These are phyloP conservation scores for Achaetomiella virescens DNA, from an alignment of 495 filamentous ascomycete genomes.

Conservation along the genomic window DNA sequence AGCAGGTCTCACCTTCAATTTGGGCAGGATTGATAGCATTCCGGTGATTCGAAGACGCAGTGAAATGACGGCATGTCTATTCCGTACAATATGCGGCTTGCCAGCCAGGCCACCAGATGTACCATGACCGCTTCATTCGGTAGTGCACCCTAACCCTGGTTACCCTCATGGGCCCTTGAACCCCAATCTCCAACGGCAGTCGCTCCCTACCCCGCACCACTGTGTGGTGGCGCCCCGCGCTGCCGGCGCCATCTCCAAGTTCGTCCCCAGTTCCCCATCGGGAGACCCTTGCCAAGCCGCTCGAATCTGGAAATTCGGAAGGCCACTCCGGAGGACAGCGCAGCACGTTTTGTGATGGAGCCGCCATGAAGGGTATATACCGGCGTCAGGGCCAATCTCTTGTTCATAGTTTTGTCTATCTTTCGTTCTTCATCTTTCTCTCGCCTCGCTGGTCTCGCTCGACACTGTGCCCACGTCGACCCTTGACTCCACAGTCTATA, in stretches of 20 bases:
- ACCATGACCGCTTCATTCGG: no score
- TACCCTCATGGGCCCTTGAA: no score
- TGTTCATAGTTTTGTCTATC: not conserved
- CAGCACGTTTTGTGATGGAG: constrained; percentile 13
- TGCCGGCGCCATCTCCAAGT: constrained; percentile 2
- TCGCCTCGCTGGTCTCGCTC: no score
- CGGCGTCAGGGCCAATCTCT: not conserved
- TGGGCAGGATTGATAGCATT: no score
- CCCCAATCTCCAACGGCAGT: no score
- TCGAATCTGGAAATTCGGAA: constrained; percentile 34
- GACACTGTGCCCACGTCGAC: not conserved
- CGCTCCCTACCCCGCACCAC: not conserved
- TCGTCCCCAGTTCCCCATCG: constrained; percentile 19
- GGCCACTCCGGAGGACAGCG: constrained; percentile 32
- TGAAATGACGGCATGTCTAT: no score
- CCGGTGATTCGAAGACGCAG: no score
- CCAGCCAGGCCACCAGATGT: no score
- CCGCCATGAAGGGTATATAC: constrained; percentile 2
- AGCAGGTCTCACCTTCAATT: no score
- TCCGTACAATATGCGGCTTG: no score
- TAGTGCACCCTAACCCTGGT: no score
- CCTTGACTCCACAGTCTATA: no score
- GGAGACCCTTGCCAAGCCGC: constrained; percentile 14
- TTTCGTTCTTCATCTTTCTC: not conserved
- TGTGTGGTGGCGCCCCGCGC: not conserved